These are phyloP conservation scores for Yamadazyma ubonensis DNA, from an alignment of 805 yeast species.

Conservation along the genomic window DNA sequence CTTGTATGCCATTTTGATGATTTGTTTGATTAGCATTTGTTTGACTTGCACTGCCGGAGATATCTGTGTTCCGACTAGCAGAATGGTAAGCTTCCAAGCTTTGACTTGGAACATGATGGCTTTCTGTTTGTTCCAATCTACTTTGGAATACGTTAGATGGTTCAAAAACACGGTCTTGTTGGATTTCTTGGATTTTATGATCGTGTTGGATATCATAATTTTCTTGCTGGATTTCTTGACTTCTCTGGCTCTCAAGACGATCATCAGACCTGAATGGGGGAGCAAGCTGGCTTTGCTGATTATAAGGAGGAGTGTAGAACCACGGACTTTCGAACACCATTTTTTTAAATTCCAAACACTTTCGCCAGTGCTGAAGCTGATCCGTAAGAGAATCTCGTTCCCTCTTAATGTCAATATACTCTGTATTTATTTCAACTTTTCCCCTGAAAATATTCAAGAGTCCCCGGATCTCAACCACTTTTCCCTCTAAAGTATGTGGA, in stretches of 20 bases:
- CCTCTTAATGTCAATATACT: slow-evolving; percentile 18
- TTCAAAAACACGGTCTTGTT: too few relatives aligned
- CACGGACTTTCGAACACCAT: slow-evolving; percentile 24
- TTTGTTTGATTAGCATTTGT: too few relatives aligned
- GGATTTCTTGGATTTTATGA: too few relatives aligned
- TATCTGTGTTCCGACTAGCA: too few relatives aligned
- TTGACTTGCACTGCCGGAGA: too few relatives aligned
- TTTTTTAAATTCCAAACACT: slow-evolving; percentile 21
- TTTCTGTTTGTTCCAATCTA: too few relatives aligned
- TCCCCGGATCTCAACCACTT: slow-evolving; percentile 27
- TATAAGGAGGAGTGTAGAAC: slow-evolving; percentile 15
- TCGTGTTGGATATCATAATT: too few relatives aligned
- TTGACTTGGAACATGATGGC: too few relatives aligned
- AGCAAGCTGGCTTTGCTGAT: background rate
- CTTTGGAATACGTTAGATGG: too few relatives aligned
- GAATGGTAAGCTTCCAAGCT: too few relatives aligned
- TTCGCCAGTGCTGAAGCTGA: slow-evolving; percentile 32
- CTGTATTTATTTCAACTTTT: slow-evolving; percentile 14
- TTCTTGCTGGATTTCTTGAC: too few relatives aligned
- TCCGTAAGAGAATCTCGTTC: slow-evolving; percentile 17
- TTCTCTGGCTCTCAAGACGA: background rate
- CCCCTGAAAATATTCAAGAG: slow-evolving; percentile 3
- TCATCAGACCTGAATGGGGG: background rate
- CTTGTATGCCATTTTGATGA: too few relatives aligned
- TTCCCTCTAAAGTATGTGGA: slow-evolving; percentile 21